These are phyloP conservation scores for Gaultheria prostrata DNA, from an alignment of 148 eudicot genomes.

Conservation along the genomic window DNA sequence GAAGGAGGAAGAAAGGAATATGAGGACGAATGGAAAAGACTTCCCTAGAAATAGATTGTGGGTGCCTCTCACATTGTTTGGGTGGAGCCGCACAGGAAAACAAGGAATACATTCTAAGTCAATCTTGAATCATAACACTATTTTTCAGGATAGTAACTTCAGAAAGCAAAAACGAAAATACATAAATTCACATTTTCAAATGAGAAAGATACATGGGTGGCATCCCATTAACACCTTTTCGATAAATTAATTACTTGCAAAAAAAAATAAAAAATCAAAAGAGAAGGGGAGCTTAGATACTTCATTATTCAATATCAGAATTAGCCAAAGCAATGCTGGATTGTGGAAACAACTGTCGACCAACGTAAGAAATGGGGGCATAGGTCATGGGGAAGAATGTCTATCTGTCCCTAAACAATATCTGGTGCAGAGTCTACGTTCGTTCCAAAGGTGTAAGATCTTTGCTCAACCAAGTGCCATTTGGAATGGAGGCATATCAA, in stretches of 20 bases:
- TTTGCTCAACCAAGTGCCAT: not conserved
- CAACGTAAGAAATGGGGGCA: not conserved
- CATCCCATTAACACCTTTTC: not conserved
- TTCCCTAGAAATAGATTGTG: not conserved
- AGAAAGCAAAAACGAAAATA: not conserved
- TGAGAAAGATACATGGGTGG: not conserved
- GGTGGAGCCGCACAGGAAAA: not conserved
- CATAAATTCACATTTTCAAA: not conserved
- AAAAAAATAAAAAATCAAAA: not conserved
- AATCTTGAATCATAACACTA: not conserved
- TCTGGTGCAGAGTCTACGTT: not conserved
- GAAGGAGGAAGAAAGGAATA: not conserved
- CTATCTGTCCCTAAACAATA: slow-evolving; percentile 6
- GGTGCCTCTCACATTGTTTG: not conserved
- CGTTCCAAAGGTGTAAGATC: not conserved
- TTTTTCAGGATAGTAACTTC: not conserved
- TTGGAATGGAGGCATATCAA: not conserved
- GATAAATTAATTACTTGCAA: not conserved
- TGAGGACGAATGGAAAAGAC: not conserved
- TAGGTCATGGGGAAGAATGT: not conserved
- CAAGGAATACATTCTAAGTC: not conserved
- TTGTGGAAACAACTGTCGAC: not conserved
- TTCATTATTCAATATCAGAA: not conserved
- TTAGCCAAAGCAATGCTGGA: slow-evolving; percentile 2
- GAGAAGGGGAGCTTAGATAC: not conserved